A percentile compares a stretch with the other conserved stretches of the same genome.
These are phyloP conservation scores for Physcomitrium patens DNA, from an alignment of 225 moss, liverwort and hornwort genomes.

Conservation along the genomic window DNA sequence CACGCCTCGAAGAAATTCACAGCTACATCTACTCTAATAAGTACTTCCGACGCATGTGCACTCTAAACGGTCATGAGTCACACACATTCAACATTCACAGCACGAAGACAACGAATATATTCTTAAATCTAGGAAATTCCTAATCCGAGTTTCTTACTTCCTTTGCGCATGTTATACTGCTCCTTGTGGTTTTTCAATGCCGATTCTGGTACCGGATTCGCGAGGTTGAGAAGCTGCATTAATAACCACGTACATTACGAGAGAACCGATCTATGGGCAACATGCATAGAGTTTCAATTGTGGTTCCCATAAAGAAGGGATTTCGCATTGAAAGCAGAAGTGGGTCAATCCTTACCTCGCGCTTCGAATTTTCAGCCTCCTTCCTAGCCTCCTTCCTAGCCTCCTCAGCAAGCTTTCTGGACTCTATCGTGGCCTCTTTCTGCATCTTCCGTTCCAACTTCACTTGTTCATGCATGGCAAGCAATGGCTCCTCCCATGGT, in stretches of 20 bases:
- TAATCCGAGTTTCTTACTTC: slow-evolving; percentile 35
- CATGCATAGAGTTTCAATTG: neutral
- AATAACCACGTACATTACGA: neutral
- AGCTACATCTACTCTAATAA: neutral
- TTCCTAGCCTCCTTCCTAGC: slow-evolving; percentile 45
- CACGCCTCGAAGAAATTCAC: neutral
- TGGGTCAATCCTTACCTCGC: slow-evolving; percentile 35
- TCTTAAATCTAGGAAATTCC: neutral
- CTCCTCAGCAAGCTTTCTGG: slow-evolving; percentile 39
- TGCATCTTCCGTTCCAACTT: slow-evolving; percentile 36
- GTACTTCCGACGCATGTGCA: neutral
- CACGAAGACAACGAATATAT: neutral
- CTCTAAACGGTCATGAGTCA: neutral
- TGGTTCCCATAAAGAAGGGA: neutral
- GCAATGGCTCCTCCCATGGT: slow-evolving; percentile 45
- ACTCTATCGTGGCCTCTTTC: slow-evolving; percentile 46
- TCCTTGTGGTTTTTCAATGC: slow-evolving; percentile 37
- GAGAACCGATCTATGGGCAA: neutral
- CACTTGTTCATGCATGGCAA: slow-evolving; percentile 32
- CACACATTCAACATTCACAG: slow-evolving; percentile 2
- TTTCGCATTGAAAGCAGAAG: neutral
- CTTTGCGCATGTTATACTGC: slow-evolving; percentile 40
- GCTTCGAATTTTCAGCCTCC: slow-evolving; percentile 35
- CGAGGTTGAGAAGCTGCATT: slow-evolving; percentile 47
- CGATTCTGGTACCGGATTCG: slow-evolving; percentile 44